phyloP scores from a whole-genome alignment of 768 basidiomycete species.

The Kwoniella shandongensis region DNA sequence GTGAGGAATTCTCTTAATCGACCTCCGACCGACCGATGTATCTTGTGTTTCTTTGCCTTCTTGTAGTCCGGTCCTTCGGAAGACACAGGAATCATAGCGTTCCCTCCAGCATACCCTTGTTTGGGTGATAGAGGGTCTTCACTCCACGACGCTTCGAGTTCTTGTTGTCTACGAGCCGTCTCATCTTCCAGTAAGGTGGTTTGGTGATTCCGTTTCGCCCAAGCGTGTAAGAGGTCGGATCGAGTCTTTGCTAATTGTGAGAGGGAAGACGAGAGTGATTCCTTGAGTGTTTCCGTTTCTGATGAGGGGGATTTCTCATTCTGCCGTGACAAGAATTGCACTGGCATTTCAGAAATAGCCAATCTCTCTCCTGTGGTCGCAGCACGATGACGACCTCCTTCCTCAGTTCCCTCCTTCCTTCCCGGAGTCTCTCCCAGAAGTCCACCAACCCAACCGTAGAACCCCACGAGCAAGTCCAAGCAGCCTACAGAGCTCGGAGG shows the following conservation, averaged over 20 bases:
- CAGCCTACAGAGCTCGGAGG: conserved; percentile 42
- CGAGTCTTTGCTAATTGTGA: conserved; percentile 24
- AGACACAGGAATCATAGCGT: conserved; percentile 19
- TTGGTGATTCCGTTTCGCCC: conserved; percentile 35
- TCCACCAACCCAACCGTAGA: conserved; percentile 41
- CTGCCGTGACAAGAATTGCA: conserved; percentile 3
- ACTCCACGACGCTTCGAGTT: conserved; percentile 4
- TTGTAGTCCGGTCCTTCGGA: conserved; percentile 30
- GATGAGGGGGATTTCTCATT: neutral
- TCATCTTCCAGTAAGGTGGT: conserved; percentile 31
- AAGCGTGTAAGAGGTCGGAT: conserved; percentile 29
- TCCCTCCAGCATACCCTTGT: conserved; percentile 1
- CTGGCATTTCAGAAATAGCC: conserved; percentile 2
- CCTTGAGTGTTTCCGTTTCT: conserved; percentile 18
- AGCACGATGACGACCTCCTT: neutral
- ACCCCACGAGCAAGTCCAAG: conserved; percentile 39
- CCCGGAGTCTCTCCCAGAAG: conserved; percentile 31
- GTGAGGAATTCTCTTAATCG: conserved; percentile 35
- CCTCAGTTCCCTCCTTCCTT: conserved; percentile 10
- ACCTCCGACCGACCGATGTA: conserved; percentile 42
- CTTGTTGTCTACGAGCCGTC: conserved; percentile 17
- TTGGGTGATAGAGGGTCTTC: conserved; percentile 3
- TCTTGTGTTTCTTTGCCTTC: conserved; percentile 40
- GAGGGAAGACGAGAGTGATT: conserved; percentile 22
- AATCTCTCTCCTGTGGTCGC: conserved; percentile 1